Base-by-base conservation (phyloP, 352 stramenopile genomes). In the Globisporangium nagaii region DNA sequence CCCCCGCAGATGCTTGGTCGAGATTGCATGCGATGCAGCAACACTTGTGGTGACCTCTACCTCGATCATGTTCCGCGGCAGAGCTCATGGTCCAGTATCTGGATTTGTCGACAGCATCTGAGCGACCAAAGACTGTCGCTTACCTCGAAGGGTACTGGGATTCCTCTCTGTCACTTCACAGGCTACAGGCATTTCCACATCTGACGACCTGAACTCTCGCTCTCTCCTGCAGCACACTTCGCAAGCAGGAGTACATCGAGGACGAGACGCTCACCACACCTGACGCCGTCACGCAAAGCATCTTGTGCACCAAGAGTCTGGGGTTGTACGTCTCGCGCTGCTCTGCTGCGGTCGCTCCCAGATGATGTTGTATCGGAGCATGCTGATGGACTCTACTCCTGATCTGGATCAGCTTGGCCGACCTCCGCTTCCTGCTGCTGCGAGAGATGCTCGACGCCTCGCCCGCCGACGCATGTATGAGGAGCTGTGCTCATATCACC, bases 241-340 rank as follows among this genome's bases (percentile, higher is more conserved):
- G 66, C 12, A 72, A 73, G 32, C 69, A 81, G 44, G 58, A 70
- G 27, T 79, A 81, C 45, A 67, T 76, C 17, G 69, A 79, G 49
- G 63, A 77, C 41, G 62, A 56, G 43, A 68, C 63, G 30, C 64
- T 79, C 15, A 42, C 58, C 1, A 77, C 63, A 1, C 45, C 58
- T 0, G 66, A 79, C 4, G 58, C 65, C 2, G 61, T 81, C 40
- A 66, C 46, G 2, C 56, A 60, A 30, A 60, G 63, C 32, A 68
- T 81, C 22, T 55, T 73, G 44, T 62, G 20, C 30, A 59, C 47
- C 47, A 68, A 68, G 43, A 79, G 60, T 20, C 56, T 81, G 12
- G 71, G 71, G 35, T 54, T 61, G 71, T 81, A 75, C 35, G 68
- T 63, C 45, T 28, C 1, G 3, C n/a, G n/a, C 2, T 22, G 11